Evolutionary conservation across 768 basidiomycete species (phyloP).

Genomic region (Lactifluus volemus): DNA sequence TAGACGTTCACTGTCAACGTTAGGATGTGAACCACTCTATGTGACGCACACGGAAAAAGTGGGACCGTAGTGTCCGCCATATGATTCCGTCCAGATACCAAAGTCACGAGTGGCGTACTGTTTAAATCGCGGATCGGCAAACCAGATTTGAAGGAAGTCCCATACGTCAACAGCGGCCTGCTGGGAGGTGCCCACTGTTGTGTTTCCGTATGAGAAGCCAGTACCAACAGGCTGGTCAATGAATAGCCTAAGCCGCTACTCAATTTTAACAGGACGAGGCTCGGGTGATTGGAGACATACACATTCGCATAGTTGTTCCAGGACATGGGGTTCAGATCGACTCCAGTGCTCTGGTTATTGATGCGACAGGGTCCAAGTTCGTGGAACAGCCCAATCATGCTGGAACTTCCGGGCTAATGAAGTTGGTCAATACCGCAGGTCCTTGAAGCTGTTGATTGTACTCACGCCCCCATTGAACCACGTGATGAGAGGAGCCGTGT

Average conservation of each 20-base stretch:
- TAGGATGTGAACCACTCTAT: background rate
- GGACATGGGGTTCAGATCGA: conserved; percentile 43
- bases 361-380: conserved; percentile 88
- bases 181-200: conserved; percentile 41
- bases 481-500: conserved; percentile 51
- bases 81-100: conserved; percentile 59
- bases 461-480: conserved; percentile 55
- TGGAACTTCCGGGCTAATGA: conserved; percentile 31
- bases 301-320: conserved; percentile 53
- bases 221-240: conserved; percentile 57
- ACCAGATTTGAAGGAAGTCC: conserved; percentile 56
- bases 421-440: background rate
- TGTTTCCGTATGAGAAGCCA: conserved; percentile 52
- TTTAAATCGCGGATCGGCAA: conserved; percentile 45
- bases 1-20: background rate
- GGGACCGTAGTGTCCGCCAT: conserved; percentile 35
- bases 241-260: conserved; percentile 31
- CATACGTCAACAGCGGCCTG: conserved; percentile 50
- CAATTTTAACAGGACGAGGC: background rate
- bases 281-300: conserved; percentile 11
- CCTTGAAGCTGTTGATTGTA: background rate
- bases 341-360: conserved; percentile 48
- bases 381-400: conserved; percentile 73
- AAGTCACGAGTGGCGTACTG: conserved; percentile 38
- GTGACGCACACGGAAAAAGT: conserved; percentile 27